These are phyloP conservation scores for Solanum rostratum DNA, from an alignment of 257 asterid species.

Conservation along the genomic window DNA sequence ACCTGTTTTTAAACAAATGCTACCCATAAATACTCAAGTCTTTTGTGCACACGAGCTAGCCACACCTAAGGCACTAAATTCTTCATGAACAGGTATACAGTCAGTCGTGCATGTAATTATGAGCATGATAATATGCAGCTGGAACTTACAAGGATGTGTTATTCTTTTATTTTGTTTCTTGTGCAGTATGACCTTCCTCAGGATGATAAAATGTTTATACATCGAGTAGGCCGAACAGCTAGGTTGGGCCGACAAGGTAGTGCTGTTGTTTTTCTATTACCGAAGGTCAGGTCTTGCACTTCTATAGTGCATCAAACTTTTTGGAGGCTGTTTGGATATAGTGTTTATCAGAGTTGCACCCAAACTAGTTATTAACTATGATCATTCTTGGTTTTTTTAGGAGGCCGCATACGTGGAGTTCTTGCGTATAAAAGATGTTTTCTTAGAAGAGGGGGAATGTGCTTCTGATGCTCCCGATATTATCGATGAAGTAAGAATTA, in stretches of 20 bases:
- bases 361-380: not conserved
- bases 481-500: conserved; percentile 48
- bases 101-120: not conserved
- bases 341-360: not conserved
- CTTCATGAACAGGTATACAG: not conserved
- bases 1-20: not conserved
- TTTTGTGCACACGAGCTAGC: not conserved
- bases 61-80: not conserved
- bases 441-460: conserved; percentile 57
- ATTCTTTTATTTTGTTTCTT: conserved; percentile 5
- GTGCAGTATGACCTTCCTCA: conserved; percentile 93
- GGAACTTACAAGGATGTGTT: conserved; percentile 1
- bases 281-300: conserved; percentile 39
- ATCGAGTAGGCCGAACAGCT: conserved; percentile 98
- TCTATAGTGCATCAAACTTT: not conserved
- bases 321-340: not conserved
- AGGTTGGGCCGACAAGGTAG: conserved; percentile 88
- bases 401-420: conserved; percentile 88
- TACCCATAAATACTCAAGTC: not conserved
- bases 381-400: conserved; percentile 21
- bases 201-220: conserved; percentile 85
- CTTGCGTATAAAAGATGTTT: conserved; percentile 58
- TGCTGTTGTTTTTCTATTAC: conserved; percentile 72
- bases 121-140: conserved; percentile 2
- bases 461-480: conserved; percentile 52